Percentiles rank a stretch among this genome's conserved stretches.
Conservation (phyloP, 352 stramenopile species). For the Phytophthora podocarpi region DNA sequence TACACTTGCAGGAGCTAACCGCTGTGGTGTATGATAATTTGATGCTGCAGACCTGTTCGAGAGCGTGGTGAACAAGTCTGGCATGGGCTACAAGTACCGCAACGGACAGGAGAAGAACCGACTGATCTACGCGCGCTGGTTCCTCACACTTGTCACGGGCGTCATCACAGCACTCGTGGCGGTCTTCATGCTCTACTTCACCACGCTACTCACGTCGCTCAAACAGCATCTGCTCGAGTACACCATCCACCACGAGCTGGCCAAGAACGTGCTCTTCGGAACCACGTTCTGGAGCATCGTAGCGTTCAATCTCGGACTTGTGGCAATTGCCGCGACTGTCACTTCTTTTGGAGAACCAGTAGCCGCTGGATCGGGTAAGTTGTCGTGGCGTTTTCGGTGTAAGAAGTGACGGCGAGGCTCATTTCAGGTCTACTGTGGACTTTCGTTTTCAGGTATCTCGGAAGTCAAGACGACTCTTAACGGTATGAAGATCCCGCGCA, state of each 20-base stretch:
- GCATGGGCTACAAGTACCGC: conserved; percentile 81
- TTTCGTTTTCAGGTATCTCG: conserved; percentile 73
- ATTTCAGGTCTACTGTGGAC: neutral
- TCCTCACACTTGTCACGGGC: conserved; percentile 77
- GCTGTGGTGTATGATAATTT: neutral
- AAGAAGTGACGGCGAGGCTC: neutral
- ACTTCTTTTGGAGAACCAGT: conserved; percentile 80
- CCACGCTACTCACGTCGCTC: conserved; percentile 63
- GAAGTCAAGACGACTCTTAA: conserved; percentile 95
- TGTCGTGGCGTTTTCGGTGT: neutral
- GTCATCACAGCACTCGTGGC: conserved; percentile 76
- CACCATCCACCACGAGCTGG: conserved; percentile 63
- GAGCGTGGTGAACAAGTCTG: conserved; percentile 88
- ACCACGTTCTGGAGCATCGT: conserved; percentile 75
- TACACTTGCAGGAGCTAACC: neutral
- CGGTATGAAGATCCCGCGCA: conserved; percentile 85
- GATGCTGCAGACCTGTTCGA: conserved; percentile 73
- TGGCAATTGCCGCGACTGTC: conserved; percentile 72
- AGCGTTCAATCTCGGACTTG: conserved; percentile 74
- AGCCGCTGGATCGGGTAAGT: conserved; percentile 71
- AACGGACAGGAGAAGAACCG: conserved; percentile 83
- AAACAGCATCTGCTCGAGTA: conserved; percentile 75
- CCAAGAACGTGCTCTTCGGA: conserved; percentile 70
- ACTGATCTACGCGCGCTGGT: conserved; percentile 82
- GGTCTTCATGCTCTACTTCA: conserved; percentile 85